Evolutionary conservation across 2,329 filamentous ascomycete genomes (phyloP).

Genomic region (Botrytis cinerea): DNA sequence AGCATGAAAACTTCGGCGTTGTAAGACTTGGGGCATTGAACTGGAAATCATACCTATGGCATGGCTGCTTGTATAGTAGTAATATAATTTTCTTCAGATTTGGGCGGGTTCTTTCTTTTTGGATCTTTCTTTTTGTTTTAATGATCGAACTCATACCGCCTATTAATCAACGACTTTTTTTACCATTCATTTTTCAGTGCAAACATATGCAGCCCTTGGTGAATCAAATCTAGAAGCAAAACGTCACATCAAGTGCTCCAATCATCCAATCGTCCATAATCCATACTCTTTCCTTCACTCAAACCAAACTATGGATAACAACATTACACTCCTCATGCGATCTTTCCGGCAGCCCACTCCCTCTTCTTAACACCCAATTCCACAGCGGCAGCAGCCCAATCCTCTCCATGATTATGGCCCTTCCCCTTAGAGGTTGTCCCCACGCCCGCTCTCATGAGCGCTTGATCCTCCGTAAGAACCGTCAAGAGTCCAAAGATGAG

Average conservation of each 20-base stretch:
- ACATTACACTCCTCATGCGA: constrained; percentile 26
- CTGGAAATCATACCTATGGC: constrained; percentile 22
- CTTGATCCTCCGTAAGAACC: constrained; percentile 85
- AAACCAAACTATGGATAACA: neutral
- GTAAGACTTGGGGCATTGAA: constrained; percentile 26
- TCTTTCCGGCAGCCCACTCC: constrained; percentile 64
- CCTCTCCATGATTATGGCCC: constrained; percentile 94
- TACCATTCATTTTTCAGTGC: neutral
- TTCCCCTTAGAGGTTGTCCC: constrained; percentile 52
- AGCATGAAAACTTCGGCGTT: constrained; percentile 27
- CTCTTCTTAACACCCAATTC: constrained; percentile 88
- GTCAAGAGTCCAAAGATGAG: constrained; percentile 93
- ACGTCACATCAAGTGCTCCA: neutral
- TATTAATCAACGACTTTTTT: constrained; percentile 6
- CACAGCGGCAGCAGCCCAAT: constrained; percentile 93
- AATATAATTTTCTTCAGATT: constrained; percentile 25
- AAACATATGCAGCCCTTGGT: neutral
- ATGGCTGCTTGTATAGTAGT: constrained; percentile 27
- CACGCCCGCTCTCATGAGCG: constrained; percentile 78
- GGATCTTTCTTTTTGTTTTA: constrained; percentile 6
- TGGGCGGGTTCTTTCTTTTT: constrained; percentile 17
- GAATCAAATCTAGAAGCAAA: constrained; percentile 9
- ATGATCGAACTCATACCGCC: constrained; percentile 4
- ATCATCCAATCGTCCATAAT: constrained; percentile 13
- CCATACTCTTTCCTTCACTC: neutral